Percentiles rank a stretch among this genome's conserved stretches.
phyloP scores from a whole-genome alignment of 148 eudicot genomes.

The Limonium bicolor region DNA sequence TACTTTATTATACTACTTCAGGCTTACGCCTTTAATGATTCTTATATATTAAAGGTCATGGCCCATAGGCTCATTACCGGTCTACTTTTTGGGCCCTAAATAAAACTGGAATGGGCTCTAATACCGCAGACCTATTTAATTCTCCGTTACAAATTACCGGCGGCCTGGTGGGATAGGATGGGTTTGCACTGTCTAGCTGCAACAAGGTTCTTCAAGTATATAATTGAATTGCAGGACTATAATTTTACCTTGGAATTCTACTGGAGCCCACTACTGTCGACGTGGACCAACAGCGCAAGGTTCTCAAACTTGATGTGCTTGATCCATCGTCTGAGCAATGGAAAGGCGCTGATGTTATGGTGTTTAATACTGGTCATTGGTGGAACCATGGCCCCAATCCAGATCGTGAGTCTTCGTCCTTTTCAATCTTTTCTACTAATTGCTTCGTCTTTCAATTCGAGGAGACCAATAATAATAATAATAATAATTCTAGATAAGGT shows the following conservation, averaged over 20 bases:
- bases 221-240: constrained; percentile 42
- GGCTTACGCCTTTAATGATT: too few relatives aligned
- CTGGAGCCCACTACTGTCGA: constrained; percentile 43
- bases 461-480: too few relatives aligned
- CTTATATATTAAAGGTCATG: not conserved
- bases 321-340: constrained; percentile 12
- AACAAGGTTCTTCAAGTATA: too few relatives aligned
- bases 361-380: constrained; percentile 58
- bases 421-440: too few relatives aligned
- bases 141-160: not conserved
- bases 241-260: constrained; percentile 36
- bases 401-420: constrained; percentile 22
- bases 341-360: constrained; percentile 52
- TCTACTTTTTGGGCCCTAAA: not conserved
- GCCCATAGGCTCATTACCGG: not conserved
- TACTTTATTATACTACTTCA: too few relatives aligned
- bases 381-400: constrained; percentile 25
- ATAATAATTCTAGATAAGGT: too few relatives aligned
- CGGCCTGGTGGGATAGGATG: not conserved
- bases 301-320: constrained; percentile 25
- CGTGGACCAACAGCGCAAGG: constrained; percentile 11
- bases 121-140: not conserved
- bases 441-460: too few relatives aligned
- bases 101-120: too few relatives aligned
- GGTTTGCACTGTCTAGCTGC: too few relatives aligned